Base-by-base conservation (phyloP, 768 basidiomycete genomes). In the Tricholoma sp. region DNA sequence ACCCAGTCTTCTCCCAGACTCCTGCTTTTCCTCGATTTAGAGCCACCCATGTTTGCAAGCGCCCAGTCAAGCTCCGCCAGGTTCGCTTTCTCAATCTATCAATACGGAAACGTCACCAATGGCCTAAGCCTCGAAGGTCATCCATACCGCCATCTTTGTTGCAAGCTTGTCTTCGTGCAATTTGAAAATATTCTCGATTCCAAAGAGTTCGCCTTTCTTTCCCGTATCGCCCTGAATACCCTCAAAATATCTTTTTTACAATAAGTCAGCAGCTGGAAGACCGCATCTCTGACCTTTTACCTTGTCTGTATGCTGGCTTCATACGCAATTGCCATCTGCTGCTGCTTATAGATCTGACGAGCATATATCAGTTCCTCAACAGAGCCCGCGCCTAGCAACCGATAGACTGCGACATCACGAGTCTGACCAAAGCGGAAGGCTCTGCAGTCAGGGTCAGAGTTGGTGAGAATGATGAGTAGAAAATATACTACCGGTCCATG, bases 291-390 rank as follows among this genome's bases (percentile, higher is more conserved):
- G 21, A 10, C 27, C 18, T 7, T 41, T 27, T 64, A 86, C 86
- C 91, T 80, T 0, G 91, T 92, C 64, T 94, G 91, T 8, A 90
- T 74, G 62, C 88, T 91, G 1, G 88, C 88, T 59, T 88, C 82
- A 67, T 94, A 94, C 0, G 84, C 92, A 47, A 93, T 91, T n/a
- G 84, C 83, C 89, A 93, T 93, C 65, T 92, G 89, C 66, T 95
- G 94, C 61, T 94, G 91, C 67, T 95, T 95, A 72, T 94, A 94
- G 19, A 96, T 82, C 66, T 95, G 93, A 11, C 92, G 83, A 0
- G 89, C 89, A 63, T 94, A 94, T 18, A 94, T 91, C 43, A 92
- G 71, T 67, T 95, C 92, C 64, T 94, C 92, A 11, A 94, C 78
- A 6, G 91, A 90, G 2, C 94, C 93, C 3, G 91, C 91, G 0